Percentiles rank a stretch among this genome's conserved stretches.
phyloP scores from a whole-genome alignment of 768 basidiomycete genomes.

The Kwoniella botswanensis region DNA sequence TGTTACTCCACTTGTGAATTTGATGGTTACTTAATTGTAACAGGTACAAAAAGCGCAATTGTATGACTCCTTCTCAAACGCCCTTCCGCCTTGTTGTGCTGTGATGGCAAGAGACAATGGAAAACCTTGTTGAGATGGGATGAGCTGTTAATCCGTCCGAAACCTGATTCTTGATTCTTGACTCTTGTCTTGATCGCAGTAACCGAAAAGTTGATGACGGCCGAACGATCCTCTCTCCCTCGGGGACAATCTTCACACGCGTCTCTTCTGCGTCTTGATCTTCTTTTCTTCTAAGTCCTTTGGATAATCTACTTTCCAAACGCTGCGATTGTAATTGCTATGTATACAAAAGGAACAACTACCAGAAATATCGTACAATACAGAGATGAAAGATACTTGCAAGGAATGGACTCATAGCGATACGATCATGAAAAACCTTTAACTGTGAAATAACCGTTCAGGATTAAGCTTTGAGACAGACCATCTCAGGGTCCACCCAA shows the following conservation, averaged over 20 bases:
- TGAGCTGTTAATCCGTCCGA: neutral
- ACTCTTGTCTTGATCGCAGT: neutral
- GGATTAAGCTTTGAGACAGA: neutral
- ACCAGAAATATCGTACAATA: neutral
- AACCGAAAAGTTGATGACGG: neutral
- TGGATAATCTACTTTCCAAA: no score
- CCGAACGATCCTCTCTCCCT: neutral
- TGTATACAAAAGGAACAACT: neutral
- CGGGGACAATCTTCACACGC: neutral
- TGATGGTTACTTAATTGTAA: conserved; percentile 3
- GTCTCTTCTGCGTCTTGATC: neutral
- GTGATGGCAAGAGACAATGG: no score
- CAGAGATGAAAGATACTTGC: neutral
- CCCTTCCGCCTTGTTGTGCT: no score
- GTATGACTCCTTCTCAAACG: neutral
- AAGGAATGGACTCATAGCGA: neutral
- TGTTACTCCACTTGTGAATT: conserved; percentile 1
- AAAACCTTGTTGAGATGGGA: no score
- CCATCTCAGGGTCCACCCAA: neutral
- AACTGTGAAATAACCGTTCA: neutral
- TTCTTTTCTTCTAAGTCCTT: neutral
- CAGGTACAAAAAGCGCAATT: conserved; percentile 6
- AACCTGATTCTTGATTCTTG: neutral
- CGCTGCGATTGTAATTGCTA: no score
- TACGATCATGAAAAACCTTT: neutral